Evolutionary conservation across 2,329 filamentous ascomycete species (phyloP).

Genomic region (Neocucurbitaria cava): DNA sequence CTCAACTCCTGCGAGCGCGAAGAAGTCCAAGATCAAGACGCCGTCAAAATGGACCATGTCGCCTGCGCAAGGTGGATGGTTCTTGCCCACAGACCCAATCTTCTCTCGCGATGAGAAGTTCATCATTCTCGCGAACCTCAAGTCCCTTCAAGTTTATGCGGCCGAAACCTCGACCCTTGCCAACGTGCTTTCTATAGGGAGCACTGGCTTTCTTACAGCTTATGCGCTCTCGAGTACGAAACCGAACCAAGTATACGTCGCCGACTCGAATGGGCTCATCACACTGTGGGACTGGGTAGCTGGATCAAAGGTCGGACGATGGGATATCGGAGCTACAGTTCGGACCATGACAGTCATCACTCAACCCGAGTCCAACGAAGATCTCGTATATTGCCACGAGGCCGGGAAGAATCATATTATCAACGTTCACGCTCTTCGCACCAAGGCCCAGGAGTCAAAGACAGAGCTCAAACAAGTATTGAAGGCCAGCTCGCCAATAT

Average conservation of each 20-base stretch:
- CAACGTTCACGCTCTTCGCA: conserved; percentile 44
- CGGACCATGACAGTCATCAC: conserved; percentile 41
- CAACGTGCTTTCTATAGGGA: conserved; percentile 66
- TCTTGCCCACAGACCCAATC: conserved; percentile 63
- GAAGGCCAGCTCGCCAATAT: conserved; percentile 47
- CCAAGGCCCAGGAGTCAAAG: conserved; percentile 31
- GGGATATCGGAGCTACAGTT: conserved; percentile 51
- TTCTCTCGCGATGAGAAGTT: conserved; percentile 65
- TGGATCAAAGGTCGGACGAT: conserved; percentile 52
- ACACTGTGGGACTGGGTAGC: conserved; percentile 66
- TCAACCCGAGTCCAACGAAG: conserved; percentile 36
- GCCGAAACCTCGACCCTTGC: conserved; percentile 80
- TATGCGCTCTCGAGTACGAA: conserved; percentile 61
- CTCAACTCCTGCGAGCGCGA: conserved; percentile 12
- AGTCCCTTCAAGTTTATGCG: conserved; percentile 81
- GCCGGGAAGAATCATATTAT: conserved; percentile 49
- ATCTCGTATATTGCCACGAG: conserved; percentile 51
- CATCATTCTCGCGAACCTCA: conserved; percentile 76
- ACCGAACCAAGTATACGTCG: conserved; percentile 61
- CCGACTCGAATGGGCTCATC: conserved; percentile 59
- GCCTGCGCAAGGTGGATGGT: conserved; percentile 61
- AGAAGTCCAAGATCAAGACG: conserved; percentile 31
- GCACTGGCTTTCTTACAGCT: conserved; percentile 54
- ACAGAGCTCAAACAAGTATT: conserved; percentile 47
- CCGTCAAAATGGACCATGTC: conserved; percentile 48